Evolutionary conservation across 305 asterid species (phyloP).

Genomic region (Rubia peregrina): DNA sequence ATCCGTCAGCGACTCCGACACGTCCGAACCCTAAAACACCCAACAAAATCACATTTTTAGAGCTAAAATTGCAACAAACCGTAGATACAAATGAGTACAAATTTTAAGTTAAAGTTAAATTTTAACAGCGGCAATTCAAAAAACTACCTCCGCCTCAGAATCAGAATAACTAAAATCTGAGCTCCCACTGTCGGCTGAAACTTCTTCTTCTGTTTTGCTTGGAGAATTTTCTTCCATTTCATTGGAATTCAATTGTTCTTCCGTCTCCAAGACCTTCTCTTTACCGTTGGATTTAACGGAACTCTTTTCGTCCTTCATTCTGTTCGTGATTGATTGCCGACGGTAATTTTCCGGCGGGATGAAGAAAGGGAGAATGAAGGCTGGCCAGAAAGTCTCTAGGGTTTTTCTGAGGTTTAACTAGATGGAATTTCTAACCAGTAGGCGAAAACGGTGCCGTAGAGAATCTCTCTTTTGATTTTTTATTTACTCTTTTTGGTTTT

Average conservation of each 20-base stretch:
- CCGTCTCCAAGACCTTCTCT: not conserved
- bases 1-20: slow-evolving; percentile 28
- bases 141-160: slow-evolving; percentile 3
- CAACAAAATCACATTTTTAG: slow-evolving; percentile 5
- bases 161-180: slow-evolving; percentile 6
- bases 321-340: not conserved
- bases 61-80: not conserved
- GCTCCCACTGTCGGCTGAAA: slow-evolving; percentile 5
- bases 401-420: slow-evolving; percentile 9
- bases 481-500: not conserved
- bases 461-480: not conserved
- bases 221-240: slow-evolving; percentile 1
- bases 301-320: slow-evolving; percentile 1
- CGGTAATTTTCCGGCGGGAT: not conserved
- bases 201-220: not conserved
- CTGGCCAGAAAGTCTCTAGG: slow-evolving; percentile 13
- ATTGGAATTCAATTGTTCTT: not conserved
- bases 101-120: not conserved
- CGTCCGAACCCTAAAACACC: slow-evolving; percentile 31
- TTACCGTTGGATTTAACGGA: not conserved
- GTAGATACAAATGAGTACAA: not conserved
- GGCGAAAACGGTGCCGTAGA: not conserved
- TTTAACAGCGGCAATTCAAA: not conserved
- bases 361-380: slow-evolving; percentile 9
- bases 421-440: not conserved